Base-by-base conservation (phyloP, 495 filamentous ascomycete genomes). In the Podospora sp. region DNA sequence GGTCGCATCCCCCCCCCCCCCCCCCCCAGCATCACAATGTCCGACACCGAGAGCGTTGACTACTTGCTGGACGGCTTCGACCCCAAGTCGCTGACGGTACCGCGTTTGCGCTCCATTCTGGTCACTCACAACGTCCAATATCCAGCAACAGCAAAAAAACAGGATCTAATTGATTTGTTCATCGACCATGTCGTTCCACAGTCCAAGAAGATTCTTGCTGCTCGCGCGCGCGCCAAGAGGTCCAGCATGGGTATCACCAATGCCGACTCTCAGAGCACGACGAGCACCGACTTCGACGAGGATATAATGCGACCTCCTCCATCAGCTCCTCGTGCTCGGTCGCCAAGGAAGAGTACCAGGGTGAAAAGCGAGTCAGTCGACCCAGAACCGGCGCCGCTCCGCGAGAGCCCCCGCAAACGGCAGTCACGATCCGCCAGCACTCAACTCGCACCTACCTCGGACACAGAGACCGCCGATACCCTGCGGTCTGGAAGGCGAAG, bases 31-130 rank as follows among this genome's bases (percentile, higher is more conserved):
- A 26, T 60, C 72, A 84, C 51, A 73, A 91, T 91, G 89, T 86
- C 85, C 33, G 81, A 83, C 71, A 67, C 79, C 24, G 92, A 93
- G 71, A 88, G 85, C 65, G 76, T 89, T 59, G 90, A 94, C 63
- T 99, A 97, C 75, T 86, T 98, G 40, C 85, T 91, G 64, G 80
- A 90, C 21, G 91, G 85, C 69, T 97, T 97, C 77, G 93, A 98
- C 73, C 90, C 96, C 26, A 81, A 82, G 67, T 87, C 86, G 61
- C 84, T 97, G 63, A 98, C 92, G 6, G 87, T 97, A 27, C 92
- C 94, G 50, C 88, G 89, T 40, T 85, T 99, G 63, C 91, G 95
- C 55, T 91, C 90, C 22, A 94, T 97, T 67, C 88, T 99, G 33
- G 89, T 98, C 69, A 89, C 87, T 63, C 90, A 99, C 79, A 89